phyloP scores from a whole-genome alignment of 129 eudicot species.

The Pseudognaphalium luteoalbum region DNA sequence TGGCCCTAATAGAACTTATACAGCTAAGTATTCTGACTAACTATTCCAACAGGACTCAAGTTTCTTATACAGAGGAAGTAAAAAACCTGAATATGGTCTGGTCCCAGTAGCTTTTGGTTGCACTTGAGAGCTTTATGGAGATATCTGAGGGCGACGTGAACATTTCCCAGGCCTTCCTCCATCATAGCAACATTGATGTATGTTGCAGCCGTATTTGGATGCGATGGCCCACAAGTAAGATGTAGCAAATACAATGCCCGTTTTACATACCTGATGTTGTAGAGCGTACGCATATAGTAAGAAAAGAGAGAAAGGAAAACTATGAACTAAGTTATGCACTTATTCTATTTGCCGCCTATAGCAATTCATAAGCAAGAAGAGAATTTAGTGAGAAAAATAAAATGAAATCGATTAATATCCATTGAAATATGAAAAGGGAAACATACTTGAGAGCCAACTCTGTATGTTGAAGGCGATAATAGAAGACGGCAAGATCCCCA shows the following conservation, averaged over 20 bases:
- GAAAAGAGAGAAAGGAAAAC: not conserved
- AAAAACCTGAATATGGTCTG: conserved; percentile 97
- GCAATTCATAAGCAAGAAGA: not conserved
- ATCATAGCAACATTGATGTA: conserved; percentile 99
- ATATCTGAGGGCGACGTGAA: conserved; percentile 97
- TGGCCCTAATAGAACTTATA: too few species aligned
- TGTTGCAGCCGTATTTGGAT: conserved; percentile 99
- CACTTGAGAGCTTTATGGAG: conserved; percentile 98
- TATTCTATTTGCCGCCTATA: not conserved
- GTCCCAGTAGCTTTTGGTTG: conserved; percentile 93
- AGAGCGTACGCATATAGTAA: not conserved
- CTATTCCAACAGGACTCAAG: too few species aligned
- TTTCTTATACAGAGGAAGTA: conserved; percentile 13
- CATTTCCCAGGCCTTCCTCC: conserved; percentile 99
- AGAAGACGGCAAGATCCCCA: conserved; percentile 99
- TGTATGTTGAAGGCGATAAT: conserved; percentile 97
- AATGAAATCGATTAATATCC: not conserved
- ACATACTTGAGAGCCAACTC: conserved; percentile 98
- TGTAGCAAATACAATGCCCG: conserved; percentile 91
- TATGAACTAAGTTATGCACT: not conserved
- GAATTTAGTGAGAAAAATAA: not conserved
- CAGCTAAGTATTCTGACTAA: too few species aligned
- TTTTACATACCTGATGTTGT: conserved; percentile 72
- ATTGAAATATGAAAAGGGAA: conserved; percentile 5
- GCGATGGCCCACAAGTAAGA: conserved; percentile 98